Evolutionary conservation across 352 stramenopile species (phyloP).

Genomic region (Phytophthora uliginosa): DNA sequence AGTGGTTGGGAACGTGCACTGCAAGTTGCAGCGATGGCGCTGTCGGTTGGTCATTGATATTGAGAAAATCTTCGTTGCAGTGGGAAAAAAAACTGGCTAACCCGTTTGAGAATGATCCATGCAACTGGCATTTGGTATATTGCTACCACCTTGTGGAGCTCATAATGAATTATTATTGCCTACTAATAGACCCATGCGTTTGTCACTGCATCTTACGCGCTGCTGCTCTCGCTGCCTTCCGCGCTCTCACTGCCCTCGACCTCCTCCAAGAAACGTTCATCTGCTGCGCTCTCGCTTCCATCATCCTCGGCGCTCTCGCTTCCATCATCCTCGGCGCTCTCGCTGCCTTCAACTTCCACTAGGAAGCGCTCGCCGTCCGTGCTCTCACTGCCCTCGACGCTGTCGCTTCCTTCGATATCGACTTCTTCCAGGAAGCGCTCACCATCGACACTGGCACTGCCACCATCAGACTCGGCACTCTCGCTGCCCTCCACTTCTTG

Average conservation of each 20-base stretch:
- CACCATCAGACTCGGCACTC: neutral
- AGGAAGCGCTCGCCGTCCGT: neutral
- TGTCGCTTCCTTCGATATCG: constrained; percentile 4
- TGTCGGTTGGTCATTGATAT: too few relatives aligned
- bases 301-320: neutral
- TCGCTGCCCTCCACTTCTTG: constrained; percentile 4
- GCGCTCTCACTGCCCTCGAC: neutral
- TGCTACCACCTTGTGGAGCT: neutral
- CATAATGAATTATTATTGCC: constrained; percentile 1
- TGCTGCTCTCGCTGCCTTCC: constrained; percentile 2
- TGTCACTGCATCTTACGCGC: neutral
- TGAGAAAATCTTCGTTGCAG: too few relatives aligned
- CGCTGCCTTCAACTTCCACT: neutral
- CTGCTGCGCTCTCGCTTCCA: neutral
- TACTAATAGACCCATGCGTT: neutral
- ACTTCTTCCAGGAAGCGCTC: constrained; percentile 5
- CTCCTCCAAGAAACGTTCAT: neutral
- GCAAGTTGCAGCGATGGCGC: too few relatives aligned
- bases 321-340: neutral
- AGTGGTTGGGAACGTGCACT: neutral
- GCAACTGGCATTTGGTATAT: constrained; percentile 1
- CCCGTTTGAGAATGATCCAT: neutral
- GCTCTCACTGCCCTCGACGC: neutral
- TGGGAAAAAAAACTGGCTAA: neutral
- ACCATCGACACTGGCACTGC: neutral